Base-by-base conservation (phyloP, 164 flowering plant species). In the Houttuynia cordata region DNA sequence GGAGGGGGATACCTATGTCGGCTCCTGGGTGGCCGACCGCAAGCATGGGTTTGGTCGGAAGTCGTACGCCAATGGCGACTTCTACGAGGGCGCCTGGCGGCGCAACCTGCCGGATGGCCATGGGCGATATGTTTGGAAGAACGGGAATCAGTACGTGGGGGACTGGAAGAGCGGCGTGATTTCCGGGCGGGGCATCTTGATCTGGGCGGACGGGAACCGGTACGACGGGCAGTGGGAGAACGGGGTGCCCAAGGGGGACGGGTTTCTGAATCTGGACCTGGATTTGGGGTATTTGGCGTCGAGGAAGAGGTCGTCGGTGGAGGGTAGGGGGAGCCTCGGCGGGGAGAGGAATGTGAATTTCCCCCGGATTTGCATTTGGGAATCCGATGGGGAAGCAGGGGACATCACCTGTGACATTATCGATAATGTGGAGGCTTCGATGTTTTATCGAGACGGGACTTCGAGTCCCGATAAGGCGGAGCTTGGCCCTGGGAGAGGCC, bases 351-450 rank as follows among this genome's bases (percentile, higher is more conserved):
- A 12, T 42, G 4, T 42, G 49, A 67, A 42, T 57, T 85, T 83
- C 47, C 96, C 90, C 4, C 76, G 85, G 75, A 84, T 86, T 56
- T 88, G 96, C 61, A 84, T 88, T 24, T 88, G 96, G 96, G 96
- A 85, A 40, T 77, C 83, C 7, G 91, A 86, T 47, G 96, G 92
- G 0, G 96, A 84, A 56, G 92, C 83, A 13, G 96, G 96, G 18
- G 92, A 85, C 70, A 88, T 85, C 23, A 88, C 96, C 45, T 85
- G 92, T 63, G 92, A 85, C 67, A 88, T 85, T 14, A 60, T 87
- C 24, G 92, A 86, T 69, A 81, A 76, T 81, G 86, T 82, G 63
- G 86, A 83, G 64, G 83, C 91, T 0, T 76, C 83, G 0, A 76
- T 77, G 87, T 76, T 83, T 54, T 84, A 81, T 62, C 54, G 81